These are phyloP conservation scores for Heliamphora ciliata DNA, from an alignment of 179 eudicot species.

Conservation along the genomic window DNA sequence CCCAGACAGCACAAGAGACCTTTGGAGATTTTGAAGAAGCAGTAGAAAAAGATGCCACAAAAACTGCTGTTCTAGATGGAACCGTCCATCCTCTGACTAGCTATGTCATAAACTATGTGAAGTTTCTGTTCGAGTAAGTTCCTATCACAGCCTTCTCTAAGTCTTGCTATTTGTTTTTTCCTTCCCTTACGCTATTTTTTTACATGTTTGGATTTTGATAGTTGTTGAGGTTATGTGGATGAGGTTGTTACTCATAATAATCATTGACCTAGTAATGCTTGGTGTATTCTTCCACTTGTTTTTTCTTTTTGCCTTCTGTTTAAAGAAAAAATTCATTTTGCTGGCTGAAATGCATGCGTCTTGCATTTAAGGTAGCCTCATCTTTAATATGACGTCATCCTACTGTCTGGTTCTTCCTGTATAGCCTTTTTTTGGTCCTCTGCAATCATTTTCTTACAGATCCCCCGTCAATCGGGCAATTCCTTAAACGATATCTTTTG, in stretches of 20 bases:
- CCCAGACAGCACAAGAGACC: constrained; percentile 83
- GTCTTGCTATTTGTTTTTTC: not conserved
- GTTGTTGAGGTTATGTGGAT: not conserved
- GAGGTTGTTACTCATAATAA: not conserved
- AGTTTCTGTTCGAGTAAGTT: constrained; percentile 87
- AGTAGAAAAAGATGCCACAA: constrained; percentile 86
- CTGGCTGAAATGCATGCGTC: not conserved
- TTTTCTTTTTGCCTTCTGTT: not conserved
- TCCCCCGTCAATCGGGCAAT: not conserved
- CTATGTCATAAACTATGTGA: constrained; percentile 90
- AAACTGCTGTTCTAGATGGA: constrained; percentile 84
- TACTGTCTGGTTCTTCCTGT: not conserved
- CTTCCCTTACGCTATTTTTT: not conserved
- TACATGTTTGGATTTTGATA: not conserved
- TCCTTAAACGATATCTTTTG: not conserved
- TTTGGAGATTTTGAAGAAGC: constrained; percentile 90
- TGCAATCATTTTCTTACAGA: not conserved
- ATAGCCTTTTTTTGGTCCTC: not conserved
- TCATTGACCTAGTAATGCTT: not conserved
- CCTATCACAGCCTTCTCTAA: constrained; percentile 2
- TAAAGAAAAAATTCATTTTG: not conserved
- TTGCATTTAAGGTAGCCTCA: not conserved
- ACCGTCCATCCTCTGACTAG: constrained; percentile 95
- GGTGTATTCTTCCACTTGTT: not conserved
- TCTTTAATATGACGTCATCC: not conserved